These are phyloP conservation scores for Tolypocladium album DNA, from an alignment of 2,329 filamentous ascomycete genomes.

Conservation along the genomic window DNA sequence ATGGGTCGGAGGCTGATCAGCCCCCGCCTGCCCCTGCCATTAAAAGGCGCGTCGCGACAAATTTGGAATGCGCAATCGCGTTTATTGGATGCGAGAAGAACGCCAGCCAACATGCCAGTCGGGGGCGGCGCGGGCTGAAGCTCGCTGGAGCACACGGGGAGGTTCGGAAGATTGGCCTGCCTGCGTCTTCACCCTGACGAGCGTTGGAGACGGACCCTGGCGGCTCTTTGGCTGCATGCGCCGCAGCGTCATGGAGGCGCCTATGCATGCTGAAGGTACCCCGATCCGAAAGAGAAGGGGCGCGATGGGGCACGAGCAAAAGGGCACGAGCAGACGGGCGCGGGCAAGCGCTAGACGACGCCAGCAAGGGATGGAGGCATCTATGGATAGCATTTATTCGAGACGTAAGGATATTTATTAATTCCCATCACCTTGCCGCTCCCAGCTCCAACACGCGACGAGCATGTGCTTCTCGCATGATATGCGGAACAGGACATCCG, in stretches of 20 bases:
- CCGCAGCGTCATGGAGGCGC: background rate
- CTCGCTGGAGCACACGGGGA: too few species aligned
- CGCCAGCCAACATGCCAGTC: background rate
- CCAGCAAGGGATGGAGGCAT: background rate
- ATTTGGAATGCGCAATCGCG: background rate
- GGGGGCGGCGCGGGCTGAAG: background rate
- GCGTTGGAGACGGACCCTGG: background rate
- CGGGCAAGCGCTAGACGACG: background rate
- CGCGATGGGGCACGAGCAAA: background rate
- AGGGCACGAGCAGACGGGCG: background rate
- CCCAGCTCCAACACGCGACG: background rate
- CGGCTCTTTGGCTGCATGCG: background rate
- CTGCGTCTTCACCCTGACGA: background rate
- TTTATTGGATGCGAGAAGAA: background rate
- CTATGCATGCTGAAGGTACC: background rate
- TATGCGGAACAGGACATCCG: background rate
- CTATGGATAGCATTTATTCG: background rate
- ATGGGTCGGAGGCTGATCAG: background rate
- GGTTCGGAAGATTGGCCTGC: too few species aligned
- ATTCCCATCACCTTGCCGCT: background rate
- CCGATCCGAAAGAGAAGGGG: too few species aligned
- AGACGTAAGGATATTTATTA: too few species aligned
- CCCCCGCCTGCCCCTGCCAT: background rate
- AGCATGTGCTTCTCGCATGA: background rate
- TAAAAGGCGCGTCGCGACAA: background rate